Conservation (phyloP, 345 rosid species). For the Iberis pinnata region DNA sequence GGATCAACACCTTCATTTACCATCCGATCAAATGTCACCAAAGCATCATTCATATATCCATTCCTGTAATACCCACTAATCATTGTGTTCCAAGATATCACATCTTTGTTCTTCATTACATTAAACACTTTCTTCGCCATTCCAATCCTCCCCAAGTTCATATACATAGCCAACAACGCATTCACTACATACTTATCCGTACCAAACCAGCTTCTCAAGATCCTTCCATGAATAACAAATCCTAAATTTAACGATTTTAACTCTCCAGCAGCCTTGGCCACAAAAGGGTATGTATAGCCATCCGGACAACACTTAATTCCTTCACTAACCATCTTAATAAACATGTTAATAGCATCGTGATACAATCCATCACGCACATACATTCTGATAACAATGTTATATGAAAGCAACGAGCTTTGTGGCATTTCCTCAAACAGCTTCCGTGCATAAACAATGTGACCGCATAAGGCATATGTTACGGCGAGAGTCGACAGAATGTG, state of each 20-base stretch:
- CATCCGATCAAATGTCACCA: constrained; percentile 43
- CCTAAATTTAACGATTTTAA: constrained; percentile 35
- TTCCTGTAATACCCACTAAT: constrained; percentile 58
- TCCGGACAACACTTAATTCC: constrained; percentile 37
- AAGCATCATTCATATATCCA: constrained; percentile 42
- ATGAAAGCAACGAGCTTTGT: constrained; percentile 33
- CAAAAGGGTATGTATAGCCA: constrained; percentile 45
- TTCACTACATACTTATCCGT: constrained; percentile 42
- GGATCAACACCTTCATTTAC: constrained; percentile 37
- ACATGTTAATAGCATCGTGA: constrained; percentile 33
- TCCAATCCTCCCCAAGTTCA: constrained; percentile 42
- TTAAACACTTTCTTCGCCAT: constrained; percentile 50
- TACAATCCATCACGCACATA: constrained; percentile 29
- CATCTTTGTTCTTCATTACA: constrained; percentile 37
- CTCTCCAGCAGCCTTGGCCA: constrained; percentile 51
- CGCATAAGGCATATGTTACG: constrained; percentile 11
- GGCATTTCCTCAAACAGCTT: constrained; percentile 51
- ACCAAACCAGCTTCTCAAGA: constrained; percentile 41
- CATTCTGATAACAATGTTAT: constrained; percentile 42
- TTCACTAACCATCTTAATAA: constrained; percentile 41
- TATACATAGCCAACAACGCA: constrained; percentile 56
- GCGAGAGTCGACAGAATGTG: constrained; percentile 28
- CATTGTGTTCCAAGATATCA: constrained; percentile 64
- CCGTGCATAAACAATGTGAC: constrained; percentile 28
- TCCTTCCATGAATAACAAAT: constrained; percentile 28